phyloP scores from a whole-genome alignment of 2,329 filamentous ascomycete species.

The Aspergillus quadricinctus region DNA sequence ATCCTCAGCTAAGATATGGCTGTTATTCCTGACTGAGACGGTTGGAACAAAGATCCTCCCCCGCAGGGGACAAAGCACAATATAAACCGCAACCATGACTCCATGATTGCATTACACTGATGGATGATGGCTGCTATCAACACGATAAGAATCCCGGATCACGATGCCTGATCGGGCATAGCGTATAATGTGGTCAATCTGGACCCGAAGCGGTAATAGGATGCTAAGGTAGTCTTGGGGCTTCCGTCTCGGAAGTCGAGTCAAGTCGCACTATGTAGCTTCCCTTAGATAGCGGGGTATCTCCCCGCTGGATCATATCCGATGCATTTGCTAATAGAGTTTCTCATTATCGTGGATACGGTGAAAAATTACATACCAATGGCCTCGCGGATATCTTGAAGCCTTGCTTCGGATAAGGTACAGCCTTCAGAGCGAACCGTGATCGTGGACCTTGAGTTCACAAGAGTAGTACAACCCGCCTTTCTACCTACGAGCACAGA shows the following conservation, averaged over 20 bases:
- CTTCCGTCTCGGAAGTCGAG: background rate
- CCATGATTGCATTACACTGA: background rate
- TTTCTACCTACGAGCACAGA: background rate
- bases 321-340: background rate
- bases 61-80: background rate
- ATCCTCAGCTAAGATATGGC: background rate
- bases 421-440: too few relatives aligned
- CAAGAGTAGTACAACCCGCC: background rate
- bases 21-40: background rate
- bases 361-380: background rate
- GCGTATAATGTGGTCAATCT: constrained; percentile 2
- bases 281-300: background rate
- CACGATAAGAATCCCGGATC: constrained; percentile 50
- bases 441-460: background rate
- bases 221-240: constrained; percentile 12
- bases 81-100: background rate
- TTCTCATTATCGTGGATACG: background rate
- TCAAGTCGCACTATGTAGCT: background rate
- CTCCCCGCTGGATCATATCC: background rate
- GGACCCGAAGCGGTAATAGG: constrained; percentile 15
- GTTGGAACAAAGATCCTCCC: background rate
- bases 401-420: background rate
- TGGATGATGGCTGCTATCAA: background rate
- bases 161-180: constrained; percentile 50
- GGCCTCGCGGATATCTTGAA: background rate